These are phyloP conservation scores for Talaromyces stipitatus DNA, from an alignment of 495 filamentous ascomycete species.

Conservation along the genomic window DNA sequence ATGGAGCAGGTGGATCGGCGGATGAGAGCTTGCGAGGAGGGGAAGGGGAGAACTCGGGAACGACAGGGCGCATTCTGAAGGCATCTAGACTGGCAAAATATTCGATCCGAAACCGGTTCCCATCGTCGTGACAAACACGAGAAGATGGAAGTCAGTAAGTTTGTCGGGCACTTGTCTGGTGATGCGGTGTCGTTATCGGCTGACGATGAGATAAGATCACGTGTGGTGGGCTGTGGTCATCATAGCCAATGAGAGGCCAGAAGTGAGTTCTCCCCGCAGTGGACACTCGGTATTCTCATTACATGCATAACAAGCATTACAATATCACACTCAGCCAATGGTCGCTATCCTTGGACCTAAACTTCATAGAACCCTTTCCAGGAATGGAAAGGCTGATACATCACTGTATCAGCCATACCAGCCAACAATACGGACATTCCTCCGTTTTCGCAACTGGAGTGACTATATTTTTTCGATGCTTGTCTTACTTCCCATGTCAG, in stretches of 20 bases:
- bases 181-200: background rate
- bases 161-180: background rate
- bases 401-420: background rate
- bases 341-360: background rate
- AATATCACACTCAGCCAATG: background rate
- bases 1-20: slow-evolving; percentile 17
- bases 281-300: background rate
- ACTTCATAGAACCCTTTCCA: background rate
- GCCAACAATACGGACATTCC: background rate
- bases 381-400: background rate
- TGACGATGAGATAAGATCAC: slow-evolving; percentile 5
- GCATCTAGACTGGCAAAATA: slow-evolving; percentile 1
- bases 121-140: background rate
- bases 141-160: background rate
- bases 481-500: too few relatives aligned
- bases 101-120: background rate
- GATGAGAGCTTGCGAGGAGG: slow-evolving; percentile 28
- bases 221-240: background rate
- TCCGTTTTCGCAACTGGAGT: too few relatives aligned
- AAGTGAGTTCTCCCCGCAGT: background rate
- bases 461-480: too few relatives aligned
- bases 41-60: slow-evolving; percentile 23
- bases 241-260: background rate
- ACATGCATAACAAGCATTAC: background rate
- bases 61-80: slow-evolving; percentile 31